These are phyloP conservation scores for Xeromyces bisporus DNA, from an alignment of 495 filamentous ascomycete species.

Conservation along the genomic window DNA sequence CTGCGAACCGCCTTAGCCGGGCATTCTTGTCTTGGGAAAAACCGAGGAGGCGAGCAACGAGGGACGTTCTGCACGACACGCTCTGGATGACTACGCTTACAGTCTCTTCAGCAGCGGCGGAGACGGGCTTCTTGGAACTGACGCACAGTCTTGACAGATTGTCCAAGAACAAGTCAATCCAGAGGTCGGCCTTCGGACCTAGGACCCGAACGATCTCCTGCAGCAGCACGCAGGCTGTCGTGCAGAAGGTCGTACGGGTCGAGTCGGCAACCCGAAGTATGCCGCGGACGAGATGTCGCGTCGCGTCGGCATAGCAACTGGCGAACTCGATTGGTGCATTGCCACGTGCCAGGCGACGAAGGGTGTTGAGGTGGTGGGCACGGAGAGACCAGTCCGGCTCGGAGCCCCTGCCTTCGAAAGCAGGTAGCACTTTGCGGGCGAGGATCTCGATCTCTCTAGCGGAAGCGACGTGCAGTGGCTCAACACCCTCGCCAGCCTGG, in stretches of 20 bases:
- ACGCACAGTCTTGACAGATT: conserved; percentile 76
- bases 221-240: conserved; percentile 65
- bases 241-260: conserved; percentile 74
- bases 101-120: conserved; percentile 58
- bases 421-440: conserved; percentile 57
- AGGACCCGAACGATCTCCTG: conserved; percentile 68
- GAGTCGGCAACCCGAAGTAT: conserved; percentile 79
- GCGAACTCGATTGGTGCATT: conserved; percentile 69
- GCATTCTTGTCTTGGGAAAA: conserved; percentile 88
- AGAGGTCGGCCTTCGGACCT: conserved; percentile 64
- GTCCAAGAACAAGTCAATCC: conserved; percentile 81
- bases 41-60: conserved; percentile 65
- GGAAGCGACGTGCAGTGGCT: conserved; percentile 67
- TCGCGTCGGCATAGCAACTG: conserved; percentile 44
- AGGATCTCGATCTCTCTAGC: conserved; percentile 71
- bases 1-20: conserved; percentile 56
- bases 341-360: conserved; percentile 63
- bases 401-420: conserved; percentile 78
- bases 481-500: conserved; percentile 34
- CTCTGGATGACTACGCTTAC: conserved; percentile 60
- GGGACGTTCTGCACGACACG: conserved; percentile 57
- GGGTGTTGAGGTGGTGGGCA: conserved; percentile 57
- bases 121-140: conserved; percentile 80
- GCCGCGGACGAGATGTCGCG: conserved; percentile 66
- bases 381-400: conserved; percentile 81